Conservation (phyloP, 345 rosid species). For the Moricandia arvensis region DNA sequence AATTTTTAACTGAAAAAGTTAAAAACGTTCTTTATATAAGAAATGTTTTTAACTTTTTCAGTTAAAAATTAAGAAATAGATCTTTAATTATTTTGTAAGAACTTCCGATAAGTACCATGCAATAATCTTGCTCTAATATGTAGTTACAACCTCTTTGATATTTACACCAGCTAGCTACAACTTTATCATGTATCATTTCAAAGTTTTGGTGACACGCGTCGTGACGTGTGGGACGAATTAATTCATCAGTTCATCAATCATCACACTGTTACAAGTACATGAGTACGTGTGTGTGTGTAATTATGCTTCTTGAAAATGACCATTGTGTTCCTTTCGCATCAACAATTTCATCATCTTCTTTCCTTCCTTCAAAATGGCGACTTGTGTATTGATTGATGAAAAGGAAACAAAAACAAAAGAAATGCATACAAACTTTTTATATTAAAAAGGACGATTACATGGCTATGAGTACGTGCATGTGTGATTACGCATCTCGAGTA, state of each 20-base stretch:
- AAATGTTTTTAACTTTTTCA: no score
- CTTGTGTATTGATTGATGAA: background rate
- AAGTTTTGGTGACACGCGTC: background rate
- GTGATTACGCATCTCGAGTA: background rate
- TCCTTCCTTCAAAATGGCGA: background rate
- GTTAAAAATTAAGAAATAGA: no score
- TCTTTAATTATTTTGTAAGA: no score
- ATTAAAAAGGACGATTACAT: background rate
- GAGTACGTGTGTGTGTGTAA: background rate
- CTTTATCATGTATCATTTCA: background rate
- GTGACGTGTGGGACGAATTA: background rate
- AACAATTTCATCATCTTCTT: background rate
- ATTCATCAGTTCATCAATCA: background rate
- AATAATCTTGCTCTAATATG: no score
- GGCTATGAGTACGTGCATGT: background rate
- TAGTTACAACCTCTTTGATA: background rate
- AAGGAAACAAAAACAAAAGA: background rate
- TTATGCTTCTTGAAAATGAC: conserved; percentile 3
- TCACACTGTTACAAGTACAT: no score
- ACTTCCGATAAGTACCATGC: no score
- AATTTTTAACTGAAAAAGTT: no score
- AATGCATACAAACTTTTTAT: background rate
- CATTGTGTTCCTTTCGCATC: background rate
- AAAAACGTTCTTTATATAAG: no score
- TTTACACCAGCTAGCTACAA: background rate